These are phyloP conservation scores for Arthrinium phaeospermum DNA, from an alignment of 2,329 filamentous ascomycete species.

Conservation along the genomic window DNA sequence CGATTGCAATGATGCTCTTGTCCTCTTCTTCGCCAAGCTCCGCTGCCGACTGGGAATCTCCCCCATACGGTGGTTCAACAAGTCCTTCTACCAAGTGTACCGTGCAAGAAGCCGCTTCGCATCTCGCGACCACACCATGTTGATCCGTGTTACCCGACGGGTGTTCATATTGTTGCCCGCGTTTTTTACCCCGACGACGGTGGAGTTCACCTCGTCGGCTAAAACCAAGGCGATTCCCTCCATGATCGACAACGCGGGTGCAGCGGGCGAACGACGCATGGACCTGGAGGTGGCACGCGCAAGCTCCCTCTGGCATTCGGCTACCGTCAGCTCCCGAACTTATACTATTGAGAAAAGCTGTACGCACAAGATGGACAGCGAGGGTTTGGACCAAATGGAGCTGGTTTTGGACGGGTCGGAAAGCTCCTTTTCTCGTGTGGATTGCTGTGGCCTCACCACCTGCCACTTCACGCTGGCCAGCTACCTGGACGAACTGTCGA, in stretches of 20 bases:
- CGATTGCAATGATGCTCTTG: neutral
- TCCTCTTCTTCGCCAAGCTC: neutral
- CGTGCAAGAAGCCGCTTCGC: too few relatives aligned
- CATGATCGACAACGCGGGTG: neutral
- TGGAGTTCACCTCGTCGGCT: neutral
- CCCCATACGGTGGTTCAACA: too few relatives aligned
- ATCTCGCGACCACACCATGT: too few relatives aligned
- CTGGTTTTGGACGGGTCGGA: neutral
- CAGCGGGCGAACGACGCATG: neutral
- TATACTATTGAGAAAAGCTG: neutral
- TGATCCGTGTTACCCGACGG: neutral
- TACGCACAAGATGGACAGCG: too few relatives aligned
- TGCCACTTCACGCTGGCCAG: neutral
- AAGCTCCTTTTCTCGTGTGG: too few relatives aligned
- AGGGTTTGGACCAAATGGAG: neutral
- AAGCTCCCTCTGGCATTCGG: neutral
- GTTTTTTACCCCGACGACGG: neutral
- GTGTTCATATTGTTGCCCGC: neutral
- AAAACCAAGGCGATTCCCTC: neutral
- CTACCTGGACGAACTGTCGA: neutral
- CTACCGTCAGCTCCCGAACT: neutral
- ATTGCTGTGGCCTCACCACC: too few relatives aligned
- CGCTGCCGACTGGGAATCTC: neutral
- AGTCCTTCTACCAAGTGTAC: neutral
- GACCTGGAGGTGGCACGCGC: neutral